Percentiles rank a stretch among this genome's conserved stretches.
These are phyloP conservation scores for Leccinum subtestaceum DNA, from an alignment of 768 basidiomycete genomes.

Conservation along the genomic window DNA sequence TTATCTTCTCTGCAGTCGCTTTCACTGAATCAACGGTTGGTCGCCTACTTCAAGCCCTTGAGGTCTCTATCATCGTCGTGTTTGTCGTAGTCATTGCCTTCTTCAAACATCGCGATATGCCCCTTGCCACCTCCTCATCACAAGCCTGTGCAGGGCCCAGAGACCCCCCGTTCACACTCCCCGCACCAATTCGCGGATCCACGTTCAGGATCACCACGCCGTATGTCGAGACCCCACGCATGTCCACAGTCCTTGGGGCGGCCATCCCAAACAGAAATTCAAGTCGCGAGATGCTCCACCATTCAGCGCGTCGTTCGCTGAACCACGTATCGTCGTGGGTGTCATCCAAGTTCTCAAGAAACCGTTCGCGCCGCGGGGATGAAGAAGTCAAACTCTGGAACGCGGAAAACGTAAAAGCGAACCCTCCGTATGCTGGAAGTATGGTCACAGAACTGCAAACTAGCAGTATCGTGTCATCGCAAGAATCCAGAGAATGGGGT, in stretches of 20 bases:
- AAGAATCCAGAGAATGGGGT: conserved; percentile 8
- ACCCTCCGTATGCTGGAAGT: conserved; percentile 5
- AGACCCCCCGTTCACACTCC: conserved; percentile 16
- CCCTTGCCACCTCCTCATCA: background rate
- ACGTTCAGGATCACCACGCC: conserved; percentile 25
- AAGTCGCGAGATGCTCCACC: conserved; percentile 14
- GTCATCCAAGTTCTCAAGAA: conserved; percentile 27
- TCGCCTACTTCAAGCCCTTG: conserved; percentile 62
- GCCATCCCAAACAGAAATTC: conserved; percentile 5
- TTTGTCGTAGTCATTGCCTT: conserved; percentile 51
- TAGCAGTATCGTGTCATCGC: conserved; percentile 1
- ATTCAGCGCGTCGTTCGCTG: conserved; percentile 22
- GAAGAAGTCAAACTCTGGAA: conserved; percentile 36
- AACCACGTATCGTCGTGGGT: conserved; percentile 41
- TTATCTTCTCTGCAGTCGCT: conserved; percentile 41
- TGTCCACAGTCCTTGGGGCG: conserved; percentile 16
- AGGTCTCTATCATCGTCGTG: conserved; percentile 61
- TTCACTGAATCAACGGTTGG: conserved; percentile 71
- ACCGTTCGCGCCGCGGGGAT: conserved; percentile 18
- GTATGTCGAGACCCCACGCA: conserved; percentile 24
- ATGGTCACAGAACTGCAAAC: background rate
- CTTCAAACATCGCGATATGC: conserved; percentile 19
- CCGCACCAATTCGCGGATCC: conserved; percentile 27
- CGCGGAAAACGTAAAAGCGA: conserved; percentile 28
- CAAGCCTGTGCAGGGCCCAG: background rate